Evolutionary conservation across 805 yeast genomes (phyloP).

Genomic region (Candida khao-thaluensis): DNA sequence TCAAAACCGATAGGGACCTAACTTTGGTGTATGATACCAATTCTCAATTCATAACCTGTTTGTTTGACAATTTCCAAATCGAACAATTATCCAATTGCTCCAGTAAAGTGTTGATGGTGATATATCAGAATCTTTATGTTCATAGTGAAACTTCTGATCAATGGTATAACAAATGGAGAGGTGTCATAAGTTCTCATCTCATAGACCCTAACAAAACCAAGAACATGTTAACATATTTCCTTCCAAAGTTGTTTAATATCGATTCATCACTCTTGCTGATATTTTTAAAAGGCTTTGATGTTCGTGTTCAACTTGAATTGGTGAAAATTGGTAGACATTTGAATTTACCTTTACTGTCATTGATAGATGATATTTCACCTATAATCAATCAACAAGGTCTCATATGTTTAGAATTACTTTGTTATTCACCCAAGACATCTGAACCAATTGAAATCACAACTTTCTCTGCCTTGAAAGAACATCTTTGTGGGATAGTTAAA

Average conservation of each 20-base stretch:
- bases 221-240: conserved; percentile 55
- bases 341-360: conserved; percentile 37
- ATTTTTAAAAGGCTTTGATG: conserved; percentile 2
- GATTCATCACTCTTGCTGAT: conserved; percentile 28
- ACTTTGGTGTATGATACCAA: not conserved
- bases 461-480: conserved; percentile 42
- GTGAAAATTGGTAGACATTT: not conserved
- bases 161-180: conserved; percentile 58
- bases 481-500: conserved; percentile 14
- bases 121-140: conserved; percentile 23
- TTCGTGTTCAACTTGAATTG: not conserved
- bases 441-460: conserved; percentile 49
- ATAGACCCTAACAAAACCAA: conserved; percentile 20
- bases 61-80: conserved; percentile 53
- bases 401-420: conserved; percentile 6
- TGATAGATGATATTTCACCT: not conserved
- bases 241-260: conserved; percentile 61
- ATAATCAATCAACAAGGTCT: not conserved
- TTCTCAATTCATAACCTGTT: conserved; percentile 22
- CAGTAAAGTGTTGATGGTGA: conserved; percentile 52
- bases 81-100: conserved; percentile 66
- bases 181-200: conserved; percentile 26
- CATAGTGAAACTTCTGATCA: conserved; percentile 11
- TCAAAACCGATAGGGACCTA: conserved; percentile 2
- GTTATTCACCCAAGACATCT: conserved; percentile 30